These are phyloP conservation scores for Brassica hybrid DNA, from an alignment of 441 rosid genomes.

Conservation along the genomic window DNA sequence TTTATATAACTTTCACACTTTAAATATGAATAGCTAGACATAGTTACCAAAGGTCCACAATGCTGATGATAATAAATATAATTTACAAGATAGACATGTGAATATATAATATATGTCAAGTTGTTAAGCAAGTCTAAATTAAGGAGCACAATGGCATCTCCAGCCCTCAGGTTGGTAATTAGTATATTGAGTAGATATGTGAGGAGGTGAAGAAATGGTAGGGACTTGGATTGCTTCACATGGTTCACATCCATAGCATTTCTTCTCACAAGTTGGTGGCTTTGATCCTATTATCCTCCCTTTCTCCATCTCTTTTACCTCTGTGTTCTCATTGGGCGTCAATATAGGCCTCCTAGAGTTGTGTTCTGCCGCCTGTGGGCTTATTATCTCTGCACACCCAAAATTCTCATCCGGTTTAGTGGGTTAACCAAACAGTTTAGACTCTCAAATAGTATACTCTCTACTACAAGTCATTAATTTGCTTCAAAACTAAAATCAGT, in stretches of 20 bases:
- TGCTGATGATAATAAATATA: conserved; percentile 6
- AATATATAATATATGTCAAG: background rate
- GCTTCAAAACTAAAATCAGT: conserved; percentile 12
- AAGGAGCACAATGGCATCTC: conserved; percentile 79
- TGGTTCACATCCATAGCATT: conserved; percentile 70
- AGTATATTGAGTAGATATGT: conserved; percentile 51
- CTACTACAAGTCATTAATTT: conserved; percentile 22
- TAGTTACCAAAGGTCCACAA: background rate
- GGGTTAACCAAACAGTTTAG: conserved; percentile 4
- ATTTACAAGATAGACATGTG: conserved; percentile 6
- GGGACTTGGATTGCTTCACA: conserved; percentile 76
- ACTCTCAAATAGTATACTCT: conserved; percentile 26
- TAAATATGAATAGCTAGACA: background rate
- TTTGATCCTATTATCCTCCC: conserved; percentile 61
- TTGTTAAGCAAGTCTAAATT: background rate
- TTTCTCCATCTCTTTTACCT: conserved; percentile 24
- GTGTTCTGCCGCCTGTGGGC: background rate
- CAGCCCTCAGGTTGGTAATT: conserved; percentile 78
- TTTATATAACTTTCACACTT: too few species aligned
- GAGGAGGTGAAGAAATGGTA: conserved; percentile 43
- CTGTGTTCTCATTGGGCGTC: conserved; percentile 9
- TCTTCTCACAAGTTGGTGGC: conserved; percentile 72
- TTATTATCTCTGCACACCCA: conserved; percentile 22
- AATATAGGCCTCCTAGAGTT: background rate
- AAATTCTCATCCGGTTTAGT: background rate